Evolutionary conservation across 2,329 filamentous ascomycete species (phyloP).

Genomic region (Volutella citrinella): DNA sequence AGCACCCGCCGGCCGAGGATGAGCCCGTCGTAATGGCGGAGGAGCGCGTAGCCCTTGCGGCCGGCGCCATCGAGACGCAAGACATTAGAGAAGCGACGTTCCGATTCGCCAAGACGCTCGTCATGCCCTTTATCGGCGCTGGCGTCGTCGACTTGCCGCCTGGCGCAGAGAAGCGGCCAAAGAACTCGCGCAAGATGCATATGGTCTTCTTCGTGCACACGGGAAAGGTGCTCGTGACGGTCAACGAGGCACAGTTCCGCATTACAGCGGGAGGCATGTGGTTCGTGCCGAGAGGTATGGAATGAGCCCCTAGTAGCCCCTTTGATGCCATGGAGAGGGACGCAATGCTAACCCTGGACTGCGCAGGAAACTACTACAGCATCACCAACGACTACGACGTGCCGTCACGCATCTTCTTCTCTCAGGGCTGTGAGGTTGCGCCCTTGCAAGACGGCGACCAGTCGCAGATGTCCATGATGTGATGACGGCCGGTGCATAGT

Average conservation of each 20-base stretch:
- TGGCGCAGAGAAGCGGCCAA: conserved; percentile 78
- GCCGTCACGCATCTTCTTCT: conserved; percentile 82
- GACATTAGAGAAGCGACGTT: conserved; percentile 68
- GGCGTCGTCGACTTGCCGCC: conserved; percentile 88
- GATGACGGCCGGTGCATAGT: too few species aligned
- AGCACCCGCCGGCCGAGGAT: conserved; percentile 49
- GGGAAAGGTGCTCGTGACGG: conserved; percentile 76
- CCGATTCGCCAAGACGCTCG: conserved; percentile 84
- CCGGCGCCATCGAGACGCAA: conserved; percentile 53
- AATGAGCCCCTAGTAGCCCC: too few species aligned
- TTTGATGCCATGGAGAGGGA: not conserved
- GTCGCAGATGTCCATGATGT: conserved; percentile 18
- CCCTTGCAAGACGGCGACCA: conserved; percentile 22
- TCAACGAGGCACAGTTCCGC: conserved; percentile 73
- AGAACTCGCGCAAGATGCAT: conserved; percentile 94
- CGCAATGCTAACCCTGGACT: conserved; percentile 6
- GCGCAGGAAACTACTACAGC: conserved; percentile 86
- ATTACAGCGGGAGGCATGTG: conserved; percentile 87
- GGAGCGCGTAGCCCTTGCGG: conserved; percentile 56
- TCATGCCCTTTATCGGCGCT: conserved; percentile 80
- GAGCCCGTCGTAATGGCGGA: conserved; percentile 53
- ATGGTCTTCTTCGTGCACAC: conserved; percentile 92
- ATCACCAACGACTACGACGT: conserved; percentile 77
- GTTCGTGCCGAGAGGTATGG: conserved; percentile 90
- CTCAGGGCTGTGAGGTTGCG: conserved; percentile 72